Evolutionary conservation across 179 eudicot species (phyloP), one percentile per base, ranked within the genome.

Genomic region (Pouteria campechiana): DNA sequence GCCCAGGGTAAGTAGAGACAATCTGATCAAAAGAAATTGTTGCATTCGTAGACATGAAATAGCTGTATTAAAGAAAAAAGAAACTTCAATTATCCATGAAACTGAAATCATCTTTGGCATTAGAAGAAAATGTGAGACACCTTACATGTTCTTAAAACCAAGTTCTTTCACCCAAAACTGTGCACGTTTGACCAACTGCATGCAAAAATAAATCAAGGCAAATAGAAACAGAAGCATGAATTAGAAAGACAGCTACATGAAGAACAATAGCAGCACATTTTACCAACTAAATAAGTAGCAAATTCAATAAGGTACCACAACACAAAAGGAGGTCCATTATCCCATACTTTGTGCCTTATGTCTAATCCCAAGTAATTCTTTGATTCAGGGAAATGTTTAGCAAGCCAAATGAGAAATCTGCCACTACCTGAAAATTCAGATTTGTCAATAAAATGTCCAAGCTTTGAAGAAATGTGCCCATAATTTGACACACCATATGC

Each of bases 381-480:
- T 28, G 72, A 58, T 46, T 35, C 33, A 16, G 55, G 41, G 69
- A 79, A 77, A 58, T 64, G 69, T 66, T 90, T 86, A 11, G 94
- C 99, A 27, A 63, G 96, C 99, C 96, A 92, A 55, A 92, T 19
- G 40, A 82, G 81, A 61, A 92, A 92, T 69, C 99, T 82, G 44
- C 99, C 96, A 63, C 99, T 92, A 37, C 99, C 99, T 92, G 79
- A 42, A 34, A n/a, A n/a, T n/a, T n/a, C n/a, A n/a, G n/a, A n/a
- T n/a, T n/a, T n/a, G n/a, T n/a, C n/a, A n/a, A n/a, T n/a, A n/a
- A n/a, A n/a, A n/a, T n/a, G n/a, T n/a, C n/a, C n/a, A n/a, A n/a
- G n/a, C n/a, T n/a, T n/a, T n/a, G n/a, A n/a, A n/a, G n/a, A n/a
- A n/a, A n/a, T n/a, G n/a, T n/a, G n/a, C n/a, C n/a, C n/a, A n/a